Conservation (phyloP, 2,329 filamentous ascomycete genomes). For the Aspergillus terreus region DNA sequence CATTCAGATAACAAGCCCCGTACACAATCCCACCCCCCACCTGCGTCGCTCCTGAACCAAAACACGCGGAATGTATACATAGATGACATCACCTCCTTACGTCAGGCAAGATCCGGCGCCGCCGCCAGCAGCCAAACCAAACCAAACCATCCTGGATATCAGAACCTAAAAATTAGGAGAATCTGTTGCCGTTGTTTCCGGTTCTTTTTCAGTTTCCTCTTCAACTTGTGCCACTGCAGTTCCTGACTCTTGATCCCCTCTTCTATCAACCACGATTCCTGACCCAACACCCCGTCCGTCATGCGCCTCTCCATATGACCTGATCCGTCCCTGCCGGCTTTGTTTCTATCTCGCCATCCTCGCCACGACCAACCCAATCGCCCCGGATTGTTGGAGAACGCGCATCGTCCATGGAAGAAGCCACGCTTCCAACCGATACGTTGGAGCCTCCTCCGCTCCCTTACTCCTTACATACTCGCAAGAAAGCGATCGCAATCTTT, state of each 20-base stretch:
- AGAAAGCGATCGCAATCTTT: conserved; percentile 55
- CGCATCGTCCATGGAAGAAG: conserved; percentile 32
- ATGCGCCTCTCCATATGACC: conserved; percentile 14
- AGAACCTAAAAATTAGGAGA: not conserved
- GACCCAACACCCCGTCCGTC: not conserved
- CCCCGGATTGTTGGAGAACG: not conserved
- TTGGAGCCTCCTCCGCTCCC: conserved; percentile 49
- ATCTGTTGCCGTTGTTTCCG: conserved; percentile 1
- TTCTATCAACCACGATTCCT: too few relatives aligned
- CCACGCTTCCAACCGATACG: conserved; percentile 16
- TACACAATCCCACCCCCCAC: not conserved
- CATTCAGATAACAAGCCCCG: not conserved
- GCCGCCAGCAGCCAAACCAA: not conserved
- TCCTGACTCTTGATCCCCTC: too few relatives aligned
- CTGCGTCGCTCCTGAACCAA: not conserved
- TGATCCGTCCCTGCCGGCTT: not conserved
- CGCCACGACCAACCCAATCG: not conserved
- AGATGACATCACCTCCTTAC: conserved; percentile 26
- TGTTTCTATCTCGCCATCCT: not conserved
- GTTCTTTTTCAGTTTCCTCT: not conserved
- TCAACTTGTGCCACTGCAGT: too few relatives aligned
- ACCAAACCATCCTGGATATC: not conserved
- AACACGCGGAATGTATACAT: not conserved
- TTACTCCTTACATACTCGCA: conserved; percentile 53
- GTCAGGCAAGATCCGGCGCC: conserved; percentile 18